Evolutionary conservation across 192 early-diverging fungal genomes (phyloP), one percentile per base, ranked within the genome.

Genomic region (Umbelopsis sp.): DNA sequence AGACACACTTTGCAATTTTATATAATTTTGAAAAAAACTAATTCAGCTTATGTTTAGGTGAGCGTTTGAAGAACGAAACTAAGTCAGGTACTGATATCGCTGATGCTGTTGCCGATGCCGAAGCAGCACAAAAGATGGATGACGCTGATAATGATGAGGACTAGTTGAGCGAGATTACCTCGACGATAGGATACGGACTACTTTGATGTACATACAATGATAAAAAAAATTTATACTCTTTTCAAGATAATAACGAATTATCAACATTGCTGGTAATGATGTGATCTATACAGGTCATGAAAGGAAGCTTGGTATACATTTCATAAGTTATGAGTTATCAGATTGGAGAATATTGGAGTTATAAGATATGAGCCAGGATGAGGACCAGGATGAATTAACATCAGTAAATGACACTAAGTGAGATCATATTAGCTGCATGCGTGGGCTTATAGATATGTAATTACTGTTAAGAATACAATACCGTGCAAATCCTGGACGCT

Each of bases 91-190:
- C 71, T 33, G 72, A 74, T 58, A 37, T 82, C 18, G 77, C 71
- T 61, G 80, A 82, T 52, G 77, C 71, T 12, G 77, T 82, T 20
- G 71, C 76, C 44, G 68, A 78, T 37, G 76, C 68, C 23, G 76
- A 73, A 58, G 70, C 76, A 11, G 61, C 72, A 33, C 76, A 78
- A 67, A 68, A 70, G 21, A 49, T 78, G 37, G 67, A 66, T n/a
- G 55, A 61, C 21, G 55, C 55, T 11, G 55, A 61, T 18, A 30
- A 35, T n/a, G 55, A 61, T 35, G 55, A 61, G 11, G 25, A 61
- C 33, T 61, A 61, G n/a, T 13, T 12, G 6, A 61, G 11, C 30
- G 11, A 8, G 2, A 16, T 30, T 30, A 35, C 18, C 22, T 25
- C 27, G 6, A 61, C 11, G 9, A 61, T 15, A 35, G 12, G 55